phyloP scores from a whole-genome alignment of 768 basidiomycete genomes.

The Chiua virens region DNA sequence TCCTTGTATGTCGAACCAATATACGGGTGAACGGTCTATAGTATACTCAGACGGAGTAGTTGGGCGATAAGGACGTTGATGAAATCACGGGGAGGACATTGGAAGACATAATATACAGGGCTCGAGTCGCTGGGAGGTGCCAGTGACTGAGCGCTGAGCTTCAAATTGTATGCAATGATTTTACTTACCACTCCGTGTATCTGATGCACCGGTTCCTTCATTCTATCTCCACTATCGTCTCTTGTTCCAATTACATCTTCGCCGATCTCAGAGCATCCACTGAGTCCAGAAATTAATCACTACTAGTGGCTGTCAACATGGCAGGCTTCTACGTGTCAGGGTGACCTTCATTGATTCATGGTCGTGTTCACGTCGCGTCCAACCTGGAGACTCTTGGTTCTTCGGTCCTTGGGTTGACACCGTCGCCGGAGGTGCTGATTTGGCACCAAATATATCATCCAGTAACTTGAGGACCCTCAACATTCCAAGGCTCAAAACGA shows the following conservation, averaged over 20 bases:
- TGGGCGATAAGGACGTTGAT: no score
- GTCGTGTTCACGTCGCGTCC: constrained; percentile 1
- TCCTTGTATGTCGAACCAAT: no score
- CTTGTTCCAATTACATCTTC: constrained; percentile 55
- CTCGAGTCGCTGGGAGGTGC: no score
- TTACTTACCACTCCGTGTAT: no score
- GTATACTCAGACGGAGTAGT: no score
- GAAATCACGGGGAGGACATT: no score
- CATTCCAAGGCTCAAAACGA: constrained; percentile 14
- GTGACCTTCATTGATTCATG: background rate
- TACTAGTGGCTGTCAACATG: background rate
- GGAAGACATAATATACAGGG: no score
- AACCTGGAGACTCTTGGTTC: background rate
- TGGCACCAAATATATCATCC: background rate
- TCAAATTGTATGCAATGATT: no score
- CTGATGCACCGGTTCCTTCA: no score
- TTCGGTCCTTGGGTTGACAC: background rate
- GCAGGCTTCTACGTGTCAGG: background rate
- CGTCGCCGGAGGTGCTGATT: background rate
- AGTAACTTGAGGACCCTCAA: constrained; percentile 6
- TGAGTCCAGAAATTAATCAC: background rate
- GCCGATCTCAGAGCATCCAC: constrained; percentile 26
- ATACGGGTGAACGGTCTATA: no score
- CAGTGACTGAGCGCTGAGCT: no score
- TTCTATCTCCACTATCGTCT: constrained; percentile 44